These are phyloP conservation scores for Debaryomyces tyrocola DNA, from an alignment of 805 yeast species.

Conservation along the genomic window DNA sequence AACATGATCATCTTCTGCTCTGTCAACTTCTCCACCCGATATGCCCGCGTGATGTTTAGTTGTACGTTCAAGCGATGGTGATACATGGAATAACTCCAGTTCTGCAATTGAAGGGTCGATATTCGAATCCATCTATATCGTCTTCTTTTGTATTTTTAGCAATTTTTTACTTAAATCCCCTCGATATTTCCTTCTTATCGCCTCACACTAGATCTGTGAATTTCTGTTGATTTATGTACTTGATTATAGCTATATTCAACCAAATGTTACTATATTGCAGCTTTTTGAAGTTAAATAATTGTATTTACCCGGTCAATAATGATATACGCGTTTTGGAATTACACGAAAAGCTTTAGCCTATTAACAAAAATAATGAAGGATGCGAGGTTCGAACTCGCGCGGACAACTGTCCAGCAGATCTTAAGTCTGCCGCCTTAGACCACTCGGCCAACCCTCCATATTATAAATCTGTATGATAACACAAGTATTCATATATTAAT, in stretches of 20 bases:
- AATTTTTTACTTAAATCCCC: too few relatives aligned
- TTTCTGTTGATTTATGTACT: too few relatives aligned
- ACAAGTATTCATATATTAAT: too few relatives aligned
- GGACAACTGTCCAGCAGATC: slow-evolving; percentile 49
- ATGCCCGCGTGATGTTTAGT: neutral
- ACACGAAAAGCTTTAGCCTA: neutral
- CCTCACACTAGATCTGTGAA: too few relatives aligned
- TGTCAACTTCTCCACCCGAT: slow-evolving; percentile 1
- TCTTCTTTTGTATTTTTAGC: too few relatives aligned
- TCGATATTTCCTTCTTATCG: too few relatives aligned
- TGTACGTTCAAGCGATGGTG: slow-evolving; percentile 2
- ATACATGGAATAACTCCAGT: slow-evolving; percentile 13
- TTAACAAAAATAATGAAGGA: slow-evolving; percentile 40
- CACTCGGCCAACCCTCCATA: slow-evolving; percentile 52
- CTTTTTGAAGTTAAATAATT: neutral
- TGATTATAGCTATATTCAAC: too few relatives aligned
- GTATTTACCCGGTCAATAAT: neutral
- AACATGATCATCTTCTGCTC: neutral
- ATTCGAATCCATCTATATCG: slow-evolving; percentile 13
- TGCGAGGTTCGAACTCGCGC: slow-evolving; percentile 57
- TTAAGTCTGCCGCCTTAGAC: slow-evolving; percentile 54
- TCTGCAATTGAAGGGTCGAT: slow-evolving; percentile 19
- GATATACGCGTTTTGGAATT: neutral
- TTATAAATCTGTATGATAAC: neutral
- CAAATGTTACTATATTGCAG: neutral